These are phyloP conservation scores for Aureobasidium sp. DNA, from an alignment of 2,329 filamentous ascomycete species.

Conservation along the genomic window DNA sequence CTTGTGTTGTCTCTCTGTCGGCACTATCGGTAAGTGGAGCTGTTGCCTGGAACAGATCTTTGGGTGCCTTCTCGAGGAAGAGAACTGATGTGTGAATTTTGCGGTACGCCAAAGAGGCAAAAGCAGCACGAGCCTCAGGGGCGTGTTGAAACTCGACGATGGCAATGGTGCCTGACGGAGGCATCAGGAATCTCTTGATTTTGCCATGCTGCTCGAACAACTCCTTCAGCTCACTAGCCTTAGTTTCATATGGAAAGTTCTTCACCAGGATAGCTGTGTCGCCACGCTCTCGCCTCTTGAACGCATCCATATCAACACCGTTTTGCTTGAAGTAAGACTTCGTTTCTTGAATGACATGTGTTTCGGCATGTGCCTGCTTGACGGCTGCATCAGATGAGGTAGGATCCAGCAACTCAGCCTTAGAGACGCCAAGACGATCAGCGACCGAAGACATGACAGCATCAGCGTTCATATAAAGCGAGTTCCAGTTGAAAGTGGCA, in stretches of 20 bases:
- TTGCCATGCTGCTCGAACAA: constrained; percentile 82
- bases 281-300: constrained; percentile 76
- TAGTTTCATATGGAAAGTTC: constrained; percentile 84
- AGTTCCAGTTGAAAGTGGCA: constrained; percentile 91
- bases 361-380: constrained; percentile 95
- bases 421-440: constrained; percentile 77
- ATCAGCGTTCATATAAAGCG: constrained; percentile 95
- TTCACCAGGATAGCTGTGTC: constrained; percentile 87
- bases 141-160: constrained; percentile 82
- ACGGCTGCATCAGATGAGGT: constrained; percentile 90
- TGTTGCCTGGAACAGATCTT: constrained; percentile 58
- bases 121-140: constrained; percentile 74
- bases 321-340: constrained; percentile 85
- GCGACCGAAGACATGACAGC: constrained; percentile 88
- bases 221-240: constrained; percentile 67
- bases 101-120: constrained; percentile 77
- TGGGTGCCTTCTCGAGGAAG: constrained; percentile 89
- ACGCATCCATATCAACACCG: constrained; percentile 85
- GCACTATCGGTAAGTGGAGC: constrained; percentile 23
- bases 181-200: constrained; percentile 78
- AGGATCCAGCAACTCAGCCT: constrained; percentile 89
- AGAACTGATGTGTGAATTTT: constrained; percentile 86
- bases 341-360: constrained; percentile 90
- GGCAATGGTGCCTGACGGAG: constrained; percentile 84
- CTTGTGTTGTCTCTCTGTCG: constrained; percentile 28